Percentiles rank a stretch among this genome's conserved stretches.
These are phyloP conservation scores for Mycosphaerelloides madeirae DNA, from an alignment of 2,329 filamentous ascomycete species.

Conservation along the genomic window DNA sequence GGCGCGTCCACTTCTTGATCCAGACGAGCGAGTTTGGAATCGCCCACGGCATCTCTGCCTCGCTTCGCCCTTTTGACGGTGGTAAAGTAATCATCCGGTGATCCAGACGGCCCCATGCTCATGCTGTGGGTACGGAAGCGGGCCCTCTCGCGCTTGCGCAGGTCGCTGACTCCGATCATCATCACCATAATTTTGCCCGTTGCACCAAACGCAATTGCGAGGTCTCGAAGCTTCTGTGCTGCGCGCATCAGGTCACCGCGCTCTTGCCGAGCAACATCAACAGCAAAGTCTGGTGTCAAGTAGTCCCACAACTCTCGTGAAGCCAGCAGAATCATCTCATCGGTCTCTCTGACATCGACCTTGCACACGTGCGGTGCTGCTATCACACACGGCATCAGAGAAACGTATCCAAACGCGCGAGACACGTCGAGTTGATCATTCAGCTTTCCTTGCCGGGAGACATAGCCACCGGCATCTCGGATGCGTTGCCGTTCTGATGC, in stretches of 20 bases:
- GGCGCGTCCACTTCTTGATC: slow-evolving; percentile 89
- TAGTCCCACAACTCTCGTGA: slow-evolving; percentile 95
- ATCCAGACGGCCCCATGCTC: slow-evolving; percentile 72
- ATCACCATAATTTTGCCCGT: slow-evolving; percentile 98
- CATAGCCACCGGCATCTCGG: slow-evolving; percentile 89
- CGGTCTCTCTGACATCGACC: slow-evolving; percentile 74
- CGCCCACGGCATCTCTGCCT: slow-evolving; percentile 57
- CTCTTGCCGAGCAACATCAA: slow-evolving; percentile 84
- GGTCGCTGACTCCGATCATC: slow-evolving; percentile 88
- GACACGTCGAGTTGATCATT: slow-evolving; percentile 91
- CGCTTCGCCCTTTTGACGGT: slow-evolving; percentile 61
- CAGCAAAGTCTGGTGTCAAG: slow-evolving; percentile 79
- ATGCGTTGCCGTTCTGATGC: slow-evolving; percentile 79
- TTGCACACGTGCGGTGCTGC: slow-evolving; percentile 81
- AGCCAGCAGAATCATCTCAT: slow-evolving; percentile 89
- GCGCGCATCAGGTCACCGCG: slow-evolving; percentile 89
- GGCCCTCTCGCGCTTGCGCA: slow-evolving; percentile 79
- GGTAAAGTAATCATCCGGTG: slow-evolving; percentile 65
- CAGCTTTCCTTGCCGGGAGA: slow-evolving; percentile 87
- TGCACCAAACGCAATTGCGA: slow-evolving; percentile 92
- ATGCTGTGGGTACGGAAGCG: slow-evolving; percentile 74
- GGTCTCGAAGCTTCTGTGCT: slow-evolving; percentile 86
- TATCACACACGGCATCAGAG: slow-evolving; percentile 87
- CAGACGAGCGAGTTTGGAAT: slow-evolving; percentile 80
- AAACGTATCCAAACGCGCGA: slow-evolving; percentile 89